phyloP scores from a whole-genome alignment of 2,329 filamentous ascomycete species.

The Colletotrichum endophyticum region DNA sequence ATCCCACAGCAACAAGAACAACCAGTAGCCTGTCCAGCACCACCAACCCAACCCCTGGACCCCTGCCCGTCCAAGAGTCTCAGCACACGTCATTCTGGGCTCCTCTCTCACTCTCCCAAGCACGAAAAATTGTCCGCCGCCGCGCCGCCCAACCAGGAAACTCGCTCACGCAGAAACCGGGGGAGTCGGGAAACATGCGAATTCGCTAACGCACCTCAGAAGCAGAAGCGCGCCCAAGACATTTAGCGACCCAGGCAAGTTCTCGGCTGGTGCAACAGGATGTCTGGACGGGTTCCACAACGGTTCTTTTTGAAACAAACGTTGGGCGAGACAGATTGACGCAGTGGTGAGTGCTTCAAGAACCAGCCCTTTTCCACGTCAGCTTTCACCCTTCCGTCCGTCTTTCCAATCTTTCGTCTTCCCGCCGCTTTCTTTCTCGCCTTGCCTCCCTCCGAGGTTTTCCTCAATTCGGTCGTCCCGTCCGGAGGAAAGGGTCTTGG shows the following conservation, averaged over 20 bases:
- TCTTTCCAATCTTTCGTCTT: neutral
- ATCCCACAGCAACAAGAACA: neutral
- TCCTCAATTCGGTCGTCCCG: neutral
- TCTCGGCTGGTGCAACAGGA: neutral
- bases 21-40: neutral
- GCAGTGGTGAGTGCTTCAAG: neutral
- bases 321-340: neutral
- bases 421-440: neutral
- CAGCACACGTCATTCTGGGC: constrained; percentile 12
- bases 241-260: neutral
- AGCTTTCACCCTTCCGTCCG: neutral
- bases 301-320: neutral
- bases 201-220: neutral
- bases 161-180: neutral
- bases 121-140: neutral
- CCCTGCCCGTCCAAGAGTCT: neutral
- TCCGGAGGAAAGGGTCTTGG: neutral
- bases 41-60: neutral
- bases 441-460: neutral
- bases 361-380: neutral
- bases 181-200: neutral
- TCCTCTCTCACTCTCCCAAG: neutral
- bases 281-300: neutral
- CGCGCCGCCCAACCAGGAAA: neutral
- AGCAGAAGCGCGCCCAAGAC: neutral